phyloP scores from a whole-genome alignment of 2,329 filamentous ascomycete species.

The Leptographium lundbergii region DNA sequence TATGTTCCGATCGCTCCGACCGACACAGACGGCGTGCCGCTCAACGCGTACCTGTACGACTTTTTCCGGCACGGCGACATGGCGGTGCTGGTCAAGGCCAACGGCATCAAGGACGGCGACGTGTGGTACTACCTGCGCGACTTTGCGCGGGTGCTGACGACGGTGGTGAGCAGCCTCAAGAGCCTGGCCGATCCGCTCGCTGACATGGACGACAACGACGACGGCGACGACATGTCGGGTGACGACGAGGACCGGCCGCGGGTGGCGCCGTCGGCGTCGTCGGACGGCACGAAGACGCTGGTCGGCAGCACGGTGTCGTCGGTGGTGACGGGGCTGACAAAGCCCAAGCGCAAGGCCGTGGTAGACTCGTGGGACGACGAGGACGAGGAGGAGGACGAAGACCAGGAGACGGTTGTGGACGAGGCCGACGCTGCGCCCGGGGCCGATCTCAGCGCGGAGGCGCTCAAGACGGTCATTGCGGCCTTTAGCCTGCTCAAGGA shows the following conservation, averaged over 20 bases:
- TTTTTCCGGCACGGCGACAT: constrained; percentile 65
- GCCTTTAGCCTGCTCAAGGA: constrained; percentile 44
- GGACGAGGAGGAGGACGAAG: background rate
- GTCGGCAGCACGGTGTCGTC: background rate
- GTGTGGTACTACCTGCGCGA: constrained; percentile 61
- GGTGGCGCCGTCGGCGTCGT: constrained; percentile 7
- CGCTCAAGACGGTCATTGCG: constrained; percentile 40
- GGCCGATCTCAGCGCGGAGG: constrained; percentile 26
- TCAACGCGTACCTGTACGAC: constrained; percentile 61
- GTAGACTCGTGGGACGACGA: background rate
- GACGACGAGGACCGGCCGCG: constrained; percentile 10
- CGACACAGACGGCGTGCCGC: constrained; percentile 31
- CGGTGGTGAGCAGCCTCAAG: constrained; percentile 31
- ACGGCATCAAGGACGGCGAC: constrained; percentile 52
- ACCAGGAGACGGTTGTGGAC: background rate
- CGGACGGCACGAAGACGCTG: background rate
- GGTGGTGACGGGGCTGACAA: background rate
- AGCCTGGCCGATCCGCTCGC: constrained; percentile 4
- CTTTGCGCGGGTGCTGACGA: constrained; percentile 46
- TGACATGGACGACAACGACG: constrained; percentile 30
- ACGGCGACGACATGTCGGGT: constrained; percentile 22
- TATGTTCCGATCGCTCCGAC: constrained; percentile 49
- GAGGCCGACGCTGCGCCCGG: background rate
- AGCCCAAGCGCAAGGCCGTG: background rate
- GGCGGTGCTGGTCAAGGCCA: constrained; percentile 45